Percentiles rank a stretch among this genome's conserved stretches.
Conservation (phyloP, 345 rosid species). For the Gossypium arboreum region DNA sequence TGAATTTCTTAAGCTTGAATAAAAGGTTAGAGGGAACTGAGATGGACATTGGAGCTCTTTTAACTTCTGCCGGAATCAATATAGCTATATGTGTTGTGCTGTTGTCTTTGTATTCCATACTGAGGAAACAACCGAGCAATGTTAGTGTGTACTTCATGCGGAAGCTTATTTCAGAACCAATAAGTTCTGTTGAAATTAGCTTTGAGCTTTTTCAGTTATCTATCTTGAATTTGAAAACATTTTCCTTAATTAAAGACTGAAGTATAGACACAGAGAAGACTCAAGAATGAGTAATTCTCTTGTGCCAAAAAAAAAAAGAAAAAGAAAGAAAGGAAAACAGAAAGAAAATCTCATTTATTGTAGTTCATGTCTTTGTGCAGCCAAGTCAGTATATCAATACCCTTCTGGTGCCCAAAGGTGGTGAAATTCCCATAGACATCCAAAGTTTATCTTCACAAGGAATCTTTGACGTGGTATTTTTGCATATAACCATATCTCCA, state of each 20-base stretch:
- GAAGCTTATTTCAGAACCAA: too few species aligned
- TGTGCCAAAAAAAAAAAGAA: neutral
- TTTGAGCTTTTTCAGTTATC: neutral
- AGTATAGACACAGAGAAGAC: neutral
- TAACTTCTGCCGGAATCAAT: too few species aligned
- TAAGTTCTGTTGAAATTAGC: neutral
- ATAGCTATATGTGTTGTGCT: too few species aligned
- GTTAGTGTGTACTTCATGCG: too few species aligned
- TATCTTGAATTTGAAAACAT: neutral
- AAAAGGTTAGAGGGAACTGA: too few species aligned
- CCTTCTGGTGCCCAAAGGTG: constrained; percentile 72
- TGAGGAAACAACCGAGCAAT: too few species aligned
- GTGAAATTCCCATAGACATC: constrained; percentile 56
- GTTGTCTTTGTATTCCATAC: too few species aligned
- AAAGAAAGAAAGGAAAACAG: neutral
- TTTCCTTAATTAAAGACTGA: neutral
- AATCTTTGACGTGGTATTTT: constrained; percentile 60
- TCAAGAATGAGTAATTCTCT: neutral
- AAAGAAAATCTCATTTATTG: constrained; percentile 11
- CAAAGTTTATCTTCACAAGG: constrained; percentile 59
- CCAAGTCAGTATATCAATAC: constrained; percentile 72
- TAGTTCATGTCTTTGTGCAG: constrained; percentile 42
- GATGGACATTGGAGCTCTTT: too few species aligned
- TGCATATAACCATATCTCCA: neutral
- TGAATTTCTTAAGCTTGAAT: too few species aligned